These are phyloP conservation scores for Hamamelis virginiana DNA, from an alignment of 164 flowering plant genomes.

Conservation along the genomic window DNA sequence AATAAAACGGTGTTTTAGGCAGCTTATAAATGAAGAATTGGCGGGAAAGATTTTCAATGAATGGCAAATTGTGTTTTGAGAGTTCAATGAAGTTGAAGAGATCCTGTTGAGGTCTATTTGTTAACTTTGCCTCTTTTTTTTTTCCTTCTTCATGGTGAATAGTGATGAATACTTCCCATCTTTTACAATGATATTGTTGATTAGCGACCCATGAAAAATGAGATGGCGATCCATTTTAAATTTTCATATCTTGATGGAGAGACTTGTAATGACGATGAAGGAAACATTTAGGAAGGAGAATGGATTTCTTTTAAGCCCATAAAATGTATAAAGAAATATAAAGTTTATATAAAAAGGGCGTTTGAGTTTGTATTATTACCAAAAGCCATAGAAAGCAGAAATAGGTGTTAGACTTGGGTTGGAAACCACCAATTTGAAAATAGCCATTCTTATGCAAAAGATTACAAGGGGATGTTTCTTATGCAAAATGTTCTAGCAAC, in stretches of 20 bases:
- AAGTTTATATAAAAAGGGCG: not conserved
- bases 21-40: too few relatives aligned
- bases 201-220: not conserved
- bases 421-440: too few relatives aligned
- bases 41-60: too few relatives aligned
- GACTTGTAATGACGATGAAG: not conserved
- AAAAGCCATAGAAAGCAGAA: not conserved
- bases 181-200: not conserved
- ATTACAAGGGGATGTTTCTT: not conserved
- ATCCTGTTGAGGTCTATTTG: not conserved
- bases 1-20: too few relatives aligned
- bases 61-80: too few relatives aligned
- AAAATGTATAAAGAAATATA: too few relatives aligned
- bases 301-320: not conserved
- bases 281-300: not conserved
- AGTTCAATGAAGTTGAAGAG: not conserved
- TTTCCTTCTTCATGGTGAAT: not conserved
- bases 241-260: not conserved
- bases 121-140: not conserved
- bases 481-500: not conserved
- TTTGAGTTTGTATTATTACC: not conserved
- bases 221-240: not conserved
- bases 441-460: too few relatives aligned
- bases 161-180: not conserved
- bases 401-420: too few relatives aligned